Evolutionary conservation across 768 basidiomycete genomes (phyloP), one percentile per base, ranked within the genome.

Genomic region (Hydnomerulius pinastri): DNA sequence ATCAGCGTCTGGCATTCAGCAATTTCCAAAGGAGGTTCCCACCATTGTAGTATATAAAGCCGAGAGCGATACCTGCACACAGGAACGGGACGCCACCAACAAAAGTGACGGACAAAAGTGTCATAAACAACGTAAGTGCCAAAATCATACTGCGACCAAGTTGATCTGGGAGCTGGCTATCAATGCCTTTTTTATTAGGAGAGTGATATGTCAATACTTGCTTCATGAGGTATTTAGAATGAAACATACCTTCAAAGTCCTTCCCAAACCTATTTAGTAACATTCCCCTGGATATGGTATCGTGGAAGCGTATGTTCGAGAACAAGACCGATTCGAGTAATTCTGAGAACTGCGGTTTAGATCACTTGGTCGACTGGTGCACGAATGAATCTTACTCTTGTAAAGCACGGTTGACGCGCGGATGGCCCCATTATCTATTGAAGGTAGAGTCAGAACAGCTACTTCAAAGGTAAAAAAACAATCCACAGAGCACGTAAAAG

Each of bases 281-380:
- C 1, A 90, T 80, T 11, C 91, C 91, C 28, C 88, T 79, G 47
- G 85, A 87, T 4, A 88, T 81, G 0, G 90, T 94, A 60, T 94
- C 91, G 59, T 93, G 92, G 77, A 94, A 93, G 21, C 90, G 80
- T 40, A 93, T 85, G 28, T 88, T 81, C 4, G 90, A 87, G 61
- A 92, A 92, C 2, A 94, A 73, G 1, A 93, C 85, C 1, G 82
- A 67, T 60, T 92, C 86, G 13, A 92, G 72, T 28, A 92, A 77
- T 28, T 73, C 78, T 43, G 20, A 21, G 28, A 38, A 29, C 9
- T n/a, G n/a, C n/a, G 13, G 10, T 2, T 21, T 57, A 17, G 62
- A 55, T 40, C 24, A n/a, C 12, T 17, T 13, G 8, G 10, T 18
- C 25, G 18, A 36, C 36, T 25, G 7, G 6, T 9, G 30, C 21